Base-by-base conservation (phyloP, 305 asterid species). In the Solanum chacoense region DNA sequence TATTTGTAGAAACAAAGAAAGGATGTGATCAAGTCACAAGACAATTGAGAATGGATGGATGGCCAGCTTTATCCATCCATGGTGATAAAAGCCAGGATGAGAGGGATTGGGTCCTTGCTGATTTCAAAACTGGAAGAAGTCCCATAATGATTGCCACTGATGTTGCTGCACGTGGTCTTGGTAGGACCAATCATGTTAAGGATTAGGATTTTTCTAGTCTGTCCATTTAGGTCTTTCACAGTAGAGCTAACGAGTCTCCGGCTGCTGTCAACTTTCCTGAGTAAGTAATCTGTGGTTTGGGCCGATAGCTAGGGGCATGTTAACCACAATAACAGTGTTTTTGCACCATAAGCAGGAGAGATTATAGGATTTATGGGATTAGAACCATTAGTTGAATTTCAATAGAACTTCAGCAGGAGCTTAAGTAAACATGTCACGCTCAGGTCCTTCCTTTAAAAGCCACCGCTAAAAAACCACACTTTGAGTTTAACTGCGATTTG, bases 81-180 rank as follows among this genome's bases (percentile, higher is more conserved):
- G 99, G 99, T 91, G 96, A 96, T 90, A 96, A 96, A 93, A 95
- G 91, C 90, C 98, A 95, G 95, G 98, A 94, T 67, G 98, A 96
- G 92, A 93, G 99, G 94, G 99, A 95, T 93, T 93, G 98, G 96
- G 99, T 96, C 90, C 93, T 96, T 89, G 94, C 98, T 28, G 99
- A 96, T 87, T 96, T 96, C 93, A 95, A 91, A 93, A 94, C 89
- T 95, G 98, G 99, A 91, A 92, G 96, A 93, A 95, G 92, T 92
- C 95, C 98, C 87, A 91, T 96, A 93, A 95, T 96, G 99, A 94
- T 92, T 93, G 99, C 99, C 92, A 96, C 99, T 90, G 99, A 96
- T 93, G 99, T 96, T 88, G 98, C 99, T 91, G 99, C 99, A 55
- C 98, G 98, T 92, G 98, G 99, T 92, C 98, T 95, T 91, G 99